A percentile compares a stretch with the other conserved stretches of the same genome.
Conservation (phyloP, 148 eudicot genomes). For the Pouteria glomerata region DNA sequence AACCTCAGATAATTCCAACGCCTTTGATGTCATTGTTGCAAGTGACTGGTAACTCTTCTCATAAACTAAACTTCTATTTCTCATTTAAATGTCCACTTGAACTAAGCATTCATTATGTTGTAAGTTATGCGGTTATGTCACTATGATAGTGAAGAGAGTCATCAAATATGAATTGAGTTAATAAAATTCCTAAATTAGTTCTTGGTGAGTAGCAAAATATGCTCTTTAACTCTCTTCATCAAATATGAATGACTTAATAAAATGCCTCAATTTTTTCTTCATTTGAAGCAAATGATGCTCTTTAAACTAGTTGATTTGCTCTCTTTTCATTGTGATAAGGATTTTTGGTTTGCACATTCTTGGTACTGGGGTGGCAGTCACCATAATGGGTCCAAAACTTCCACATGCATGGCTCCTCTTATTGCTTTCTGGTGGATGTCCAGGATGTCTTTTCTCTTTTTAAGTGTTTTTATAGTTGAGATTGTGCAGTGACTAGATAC, state of each 20-base stretch:
- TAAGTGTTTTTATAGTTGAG: not conserved
- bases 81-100: not conserved
- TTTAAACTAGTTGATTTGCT: not conserved
- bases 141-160: not conserved
- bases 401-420: not conserved
- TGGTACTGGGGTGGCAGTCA: not conserved
- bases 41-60: conserved; percentile 73
- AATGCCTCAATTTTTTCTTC: not conserved
- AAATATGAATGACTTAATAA: not conserved
- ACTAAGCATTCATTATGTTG: not conserved
- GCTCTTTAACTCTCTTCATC: not conserved
- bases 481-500: not conserved
- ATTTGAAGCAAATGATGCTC: not conserved
- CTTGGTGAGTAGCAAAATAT: not conserved
- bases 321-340: not conserved
- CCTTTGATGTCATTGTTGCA: conserved; percentile 70
- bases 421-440: not conserved
- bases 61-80: not conserved
- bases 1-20: conserved; percentile 27
- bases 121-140: not conserved
- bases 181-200: not conserved
- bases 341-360: not conserved
- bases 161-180: not conserved
- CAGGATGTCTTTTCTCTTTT: not conserved
- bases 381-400: not conserved